Conservation (phyloP, 2,329 filamentous ascomycete species). For the Fulvia fulva region DNA sequence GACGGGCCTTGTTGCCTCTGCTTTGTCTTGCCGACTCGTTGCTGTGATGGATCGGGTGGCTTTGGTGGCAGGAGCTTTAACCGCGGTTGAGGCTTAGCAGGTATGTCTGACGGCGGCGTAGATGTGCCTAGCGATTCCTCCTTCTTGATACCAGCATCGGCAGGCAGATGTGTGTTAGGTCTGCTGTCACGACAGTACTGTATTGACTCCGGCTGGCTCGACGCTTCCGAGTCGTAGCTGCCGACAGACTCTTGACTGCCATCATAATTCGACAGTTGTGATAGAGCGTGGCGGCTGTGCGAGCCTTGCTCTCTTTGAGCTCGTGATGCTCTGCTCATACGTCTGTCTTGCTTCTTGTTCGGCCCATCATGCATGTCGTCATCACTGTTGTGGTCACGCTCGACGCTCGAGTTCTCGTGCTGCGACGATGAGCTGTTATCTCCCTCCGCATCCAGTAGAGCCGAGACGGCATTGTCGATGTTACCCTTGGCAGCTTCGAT, state of each 20-base stretch:
- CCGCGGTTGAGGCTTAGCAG: constrained; percentile 24
- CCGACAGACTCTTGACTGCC: constrained; percentile 35
- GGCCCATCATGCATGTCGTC: constrained; percentile 46
- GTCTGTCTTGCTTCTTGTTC: constrained; percentile 50
- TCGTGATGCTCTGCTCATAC: constrained; percentile 43
- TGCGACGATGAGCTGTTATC: constrained; percentile 40
- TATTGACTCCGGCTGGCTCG: constrained; percentile 27
- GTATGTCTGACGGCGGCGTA: constrained; percentile 6
- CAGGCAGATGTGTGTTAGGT: constrained; percentile 11
- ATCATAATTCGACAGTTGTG: constrained; percentile 29
- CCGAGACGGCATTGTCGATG: constrained; percentile 51
- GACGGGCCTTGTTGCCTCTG: constrained; percentile 35
- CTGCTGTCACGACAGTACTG: constrained; percentile 15
- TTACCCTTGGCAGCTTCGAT: constrained; percentile 53
- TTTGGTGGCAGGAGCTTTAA: constrained; percentile 35
- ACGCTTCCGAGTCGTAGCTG: constrained; percentile 32
- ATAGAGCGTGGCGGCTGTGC: constrained; percentile 30
- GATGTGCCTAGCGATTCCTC: constrained; percentile 5
- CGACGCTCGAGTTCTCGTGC: constrained; percentile 47
- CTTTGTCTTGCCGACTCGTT: constrained; percentile 28
- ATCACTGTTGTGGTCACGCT: constrained; percentile 51
- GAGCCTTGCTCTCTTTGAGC: constrained; percentile 27
- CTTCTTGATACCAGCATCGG: constrained; percentile 13
- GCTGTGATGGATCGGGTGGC: constrained; percentile 24
- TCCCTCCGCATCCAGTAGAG: constrained; percentile 49